Evolutionary conservation across 208 protist genomes (phyloP).

Genomic region (Acanthamoeba royreba): DNA sequence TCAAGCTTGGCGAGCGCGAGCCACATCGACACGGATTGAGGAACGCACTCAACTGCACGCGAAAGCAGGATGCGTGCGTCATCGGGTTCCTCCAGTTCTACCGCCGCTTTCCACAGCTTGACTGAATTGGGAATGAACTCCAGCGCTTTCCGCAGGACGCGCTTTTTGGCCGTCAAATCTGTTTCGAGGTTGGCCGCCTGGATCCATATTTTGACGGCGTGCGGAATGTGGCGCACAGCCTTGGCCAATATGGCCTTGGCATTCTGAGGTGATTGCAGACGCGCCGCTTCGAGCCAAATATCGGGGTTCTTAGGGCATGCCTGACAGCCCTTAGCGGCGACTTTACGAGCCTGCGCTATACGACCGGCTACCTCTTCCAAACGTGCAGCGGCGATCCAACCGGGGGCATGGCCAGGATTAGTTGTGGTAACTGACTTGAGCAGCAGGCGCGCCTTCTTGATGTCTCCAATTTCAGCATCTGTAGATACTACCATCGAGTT

Average conservation of each 20-base stretch:
- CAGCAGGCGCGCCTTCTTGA: constrained; percentile 86
- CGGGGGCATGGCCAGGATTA: constrained; percentile 80
- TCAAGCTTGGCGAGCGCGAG: constrained; percentile 89
- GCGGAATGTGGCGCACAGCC: constrained; percentile 81
- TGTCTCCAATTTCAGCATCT: constrained; percentile 79
- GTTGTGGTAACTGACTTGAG: constrained; percentile 79
- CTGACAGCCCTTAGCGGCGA: constrained; percentile 83
- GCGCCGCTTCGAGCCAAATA: constrained; percentile 89
- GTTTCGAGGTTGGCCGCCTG: constrained; percentile 81
- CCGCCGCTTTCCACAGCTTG: constrained; percentile 84
- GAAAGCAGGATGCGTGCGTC: constrained; percentile 85
- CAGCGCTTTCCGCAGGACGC: constrained; percentile 79
- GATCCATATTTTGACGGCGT: constrained; percentile 87
- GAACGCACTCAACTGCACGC: constrained; percentile 88
- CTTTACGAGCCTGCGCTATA: constrained; percentile 77
- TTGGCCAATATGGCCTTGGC: constrained; percentile 83
- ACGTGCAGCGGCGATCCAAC: constrained; percentile 85
- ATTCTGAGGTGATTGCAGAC: constrained; percentile 79
- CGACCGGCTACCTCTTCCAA: constrained; percentile 88
- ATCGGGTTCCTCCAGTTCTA: constrained; percentile 84
- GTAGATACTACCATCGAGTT: constrained; percentile 63
- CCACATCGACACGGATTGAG: constrained; percentile 87
- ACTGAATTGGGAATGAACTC: constrained; percentile 85
- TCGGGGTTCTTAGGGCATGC: constrained; percentile 82
- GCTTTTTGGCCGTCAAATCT: constrained; percentile 71